Conservation (phyloP, 2,329 filamentous ascomycete species). For the Ascochyta fabae region DNA sequence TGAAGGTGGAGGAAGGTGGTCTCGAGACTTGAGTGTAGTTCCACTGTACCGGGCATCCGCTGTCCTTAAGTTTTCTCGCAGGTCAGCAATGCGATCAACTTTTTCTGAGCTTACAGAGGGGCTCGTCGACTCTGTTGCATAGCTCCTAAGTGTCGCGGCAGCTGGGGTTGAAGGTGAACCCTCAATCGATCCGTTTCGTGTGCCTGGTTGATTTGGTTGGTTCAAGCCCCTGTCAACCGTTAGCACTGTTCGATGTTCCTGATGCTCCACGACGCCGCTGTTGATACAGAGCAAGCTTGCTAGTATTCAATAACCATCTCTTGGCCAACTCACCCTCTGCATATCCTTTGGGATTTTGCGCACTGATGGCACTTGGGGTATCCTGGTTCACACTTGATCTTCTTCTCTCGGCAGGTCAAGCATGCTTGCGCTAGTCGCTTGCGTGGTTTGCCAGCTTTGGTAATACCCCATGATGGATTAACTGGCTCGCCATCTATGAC, state of each 20-base stretch:
- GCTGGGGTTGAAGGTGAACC: constrained; percentile 1
- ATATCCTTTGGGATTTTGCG: constrained; percentile 85
- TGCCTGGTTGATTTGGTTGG: constrained; percentile 9
- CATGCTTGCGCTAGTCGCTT: constrained; percentile 93
- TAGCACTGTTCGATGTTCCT: not conserved
- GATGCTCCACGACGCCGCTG: not conserved
- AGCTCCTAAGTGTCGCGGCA: constrained; percentile 40
- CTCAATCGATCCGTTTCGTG: constrained; percentile 6
- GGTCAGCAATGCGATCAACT: constrained; percentile 38
- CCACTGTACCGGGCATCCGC: constrained; percentile 39
- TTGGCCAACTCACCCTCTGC: constrained; percentile 65
- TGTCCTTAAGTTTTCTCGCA: constrained; percentile 36
- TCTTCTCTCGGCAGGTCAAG: constrained; percentile 92
- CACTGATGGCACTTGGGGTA: constrained; percentile 88
- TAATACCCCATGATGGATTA: constrained; percentile 91
- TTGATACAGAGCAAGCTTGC: constrained; percentile 33
- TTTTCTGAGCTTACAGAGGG: constrained; percentile 39
- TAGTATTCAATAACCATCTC: not conserved
- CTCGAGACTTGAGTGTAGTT: constrained; percentile 35
- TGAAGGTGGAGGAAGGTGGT: constrained; percentile 31
- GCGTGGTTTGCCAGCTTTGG: constrained; percentile 90
- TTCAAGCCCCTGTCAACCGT: constrained; percentile 13
- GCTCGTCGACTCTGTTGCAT: constrained; percentile 39
- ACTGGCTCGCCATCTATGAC: constrained; percentile 85
- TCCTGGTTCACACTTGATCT: constrained; percentile 94